Evolutionary conservation across 148 eudicot genomes (phyloP).

Genomic region (Euryodendron excelsum): DNA sequence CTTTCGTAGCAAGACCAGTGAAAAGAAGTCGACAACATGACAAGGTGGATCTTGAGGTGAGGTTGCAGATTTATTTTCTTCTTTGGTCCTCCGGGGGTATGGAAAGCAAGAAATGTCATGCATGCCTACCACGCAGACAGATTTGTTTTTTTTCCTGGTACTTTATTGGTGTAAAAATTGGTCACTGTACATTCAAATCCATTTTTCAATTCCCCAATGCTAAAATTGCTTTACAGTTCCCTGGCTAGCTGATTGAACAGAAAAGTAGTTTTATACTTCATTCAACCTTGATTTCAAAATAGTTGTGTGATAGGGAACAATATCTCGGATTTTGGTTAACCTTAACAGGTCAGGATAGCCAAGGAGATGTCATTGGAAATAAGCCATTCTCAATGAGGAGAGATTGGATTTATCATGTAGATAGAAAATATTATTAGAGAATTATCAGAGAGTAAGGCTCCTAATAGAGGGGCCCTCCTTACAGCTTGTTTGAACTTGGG

Average conservation of each 20-base stretch:
- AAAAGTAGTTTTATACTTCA: not conserved
- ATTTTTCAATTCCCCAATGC: not conserved
- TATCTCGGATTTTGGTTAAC: no score
- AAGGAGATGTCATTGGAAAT: no score
- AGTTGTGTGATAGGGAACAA: no score
- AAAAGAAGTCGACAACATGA: conserved; percentile 60
- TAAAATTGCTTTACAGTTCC: not conserved
- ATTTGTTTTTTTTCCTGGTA: not conserved
- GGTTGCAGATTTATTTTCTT: conserved; percentile 1
- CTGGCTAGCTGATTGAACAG: not conserved
- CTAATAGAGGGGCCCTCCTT: no score
- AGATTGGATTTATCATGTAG: no score
- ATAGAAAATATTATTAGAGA: no score
- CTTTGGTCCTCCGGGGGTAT: not conserved
- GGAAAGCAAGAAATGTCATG: not conserved
- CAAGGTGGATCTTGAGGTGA: conserved; percentile 9
- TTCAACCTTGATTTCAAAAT: no score
- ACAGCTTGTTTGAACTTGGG: no score
- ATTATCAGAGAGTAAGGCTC: no score
- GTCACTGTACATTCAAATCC: not conserved
- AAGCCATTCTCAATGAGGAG: no score
- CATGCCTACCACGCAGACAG: no score
- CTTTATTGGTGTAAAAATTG: not conserved
- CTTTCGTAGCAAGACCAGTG: conserved; percentile 69
- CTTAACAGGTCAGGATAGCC: no score